Evolutionary conservation across 2,329 filamentous ascomycete species (phyloP).

Genomic region (Xylariaceae sp.): DNA sequence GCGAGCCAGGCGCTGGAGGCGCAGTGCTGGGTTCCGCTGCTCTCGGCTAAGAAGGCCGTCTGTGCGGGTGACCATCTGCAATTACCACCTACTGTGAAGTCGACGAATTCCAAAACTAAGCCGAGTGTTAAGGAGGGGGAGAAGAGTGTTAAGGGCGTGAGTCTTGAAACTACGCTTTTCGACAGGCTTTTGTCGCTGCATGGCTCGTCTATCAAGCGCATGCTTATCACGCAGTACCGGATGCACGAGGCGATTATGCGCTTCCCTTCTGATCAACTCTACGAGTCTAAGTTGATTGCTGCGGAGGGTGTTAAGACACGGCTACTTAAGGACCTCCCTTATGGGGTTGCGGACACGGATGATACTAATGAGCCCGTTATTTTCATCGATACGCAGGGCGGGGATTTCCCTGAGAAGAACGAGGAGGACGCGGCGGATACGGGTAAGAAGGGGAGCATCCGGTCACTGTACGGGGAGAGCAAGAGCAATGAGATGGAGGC

Average conservation of each 20-base stretch:
- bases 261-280: slow-evolving; percentile 86
- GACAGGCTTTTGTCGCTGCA: slow-evolving; percentile 81
- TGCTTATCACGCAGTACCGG: slow-evolving; percentile 95
- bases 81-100: slow-evolving; percentile 91
- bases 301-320: slow-evolving; percentile 72
- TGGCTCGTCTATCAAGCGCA: slow-evolving; percentile 78
- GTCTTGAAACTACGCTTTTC: slow-evolving; percentile 86
- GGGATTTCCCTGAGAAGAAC: slow-evolving; percentile 78
- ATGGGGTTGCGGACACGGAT: slow-evolving; percentile 73
- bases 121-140: slow-evolving; percentile 35
- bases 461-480: slow-evolving; percentile 50
- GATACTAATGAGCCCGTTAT: slow-evolving; percentile 84
- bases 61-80: slow-evolving; percentile 94
- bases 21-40: slow-evolving; percentile 90
- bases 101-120: slow-evolving; percentile 49
- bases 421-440: slow-evolving; percentile 63
- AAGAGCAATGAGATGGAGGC: slow-evolving; percentile 79
- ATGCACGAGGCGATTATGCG: slow-evolving; percentile 97
- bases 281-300: slow-evolving; percentile 75
- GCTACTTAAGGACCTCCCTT: slow-evolving; percentile 71
- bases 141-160: slow-evolving; percentile 48
- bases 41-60: slow-evolving; percentile 77
- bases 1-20: slow-evolving; percentile 93
- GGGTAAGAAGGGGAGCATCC: slow-evolving; percentile 43
- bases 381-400: slow-evolving; percentile 95